phyloP scores from a whole-genome alignment of 2,329 filamentous ascomycete genomes.

The Trichoderma asperellum region DNA sequence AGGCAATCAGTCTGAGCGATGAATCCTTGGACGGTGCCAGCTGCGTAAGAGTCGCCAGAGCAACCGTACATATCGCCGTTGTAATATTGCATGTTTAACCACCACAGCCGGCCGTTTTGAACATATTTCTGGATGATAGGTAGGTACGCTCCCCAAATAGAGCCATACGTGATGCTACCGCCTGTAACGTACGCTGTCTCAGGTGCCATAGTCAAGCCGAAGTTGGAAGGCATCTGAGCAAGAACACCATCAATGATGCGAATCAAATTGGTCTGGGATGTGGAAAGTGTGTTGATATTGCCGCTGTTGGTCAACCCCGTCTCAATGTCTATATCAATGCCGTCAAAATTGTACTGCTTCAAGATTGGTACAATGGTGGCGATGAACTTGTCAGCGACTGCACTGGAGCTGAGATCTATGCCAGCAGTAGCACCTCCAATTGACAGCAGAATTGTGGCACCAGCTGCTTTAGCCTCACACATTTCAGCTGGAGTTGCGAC shows the following conservation, averaged over 20 bases:
- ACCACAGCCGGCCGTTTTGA: constrained; percentile 44
- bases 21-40: constrained; percentile 41
- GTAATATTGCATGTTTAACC: constrained; percentile 46
- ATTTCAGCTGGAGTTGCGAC: constrained; percentile 41
- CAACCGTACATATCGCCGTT: constrained; percentile 46
- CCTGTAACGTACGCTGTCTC: constrained; percentile 45
- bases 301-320: constrained; percentile 40
- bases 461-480: constrained; percentile 42
- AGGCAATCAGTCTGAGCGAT: constrained; percentile 44
- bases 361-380: constrained; percentile 43
- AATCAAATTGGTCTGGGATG: constrained; percentile 42
- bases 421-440: constrained; percentile 43
- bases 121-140: constrained; percentile 45
- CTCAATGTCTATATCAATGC: constrained; percentile 45
- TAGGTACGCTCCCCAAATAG: constrained; percentile 44
- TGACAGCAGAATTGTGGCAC: constrained; percentile 42
- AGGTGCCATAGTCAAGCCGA: constrained; percentile 57
- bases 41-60: constrained; percentile 40
- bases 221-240: constrained; percentile 57
- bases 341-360: constrained; percentile 44
- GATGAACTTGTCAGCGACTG: constrained; percentile 43
- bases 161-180: constrained; percentile 39
- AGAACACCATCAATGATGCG: constrained; percentile 45
- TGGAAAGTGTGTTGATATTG: constrained; percentile 38
- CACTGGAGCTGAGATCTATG: constrained; percentile 40